Evolutionary conservation across 2,329 filamentous ascomycete species (phyloP), one percentile per base, ranked within the genome.

Genomic region (Sclerotinia borealis): DNA sequence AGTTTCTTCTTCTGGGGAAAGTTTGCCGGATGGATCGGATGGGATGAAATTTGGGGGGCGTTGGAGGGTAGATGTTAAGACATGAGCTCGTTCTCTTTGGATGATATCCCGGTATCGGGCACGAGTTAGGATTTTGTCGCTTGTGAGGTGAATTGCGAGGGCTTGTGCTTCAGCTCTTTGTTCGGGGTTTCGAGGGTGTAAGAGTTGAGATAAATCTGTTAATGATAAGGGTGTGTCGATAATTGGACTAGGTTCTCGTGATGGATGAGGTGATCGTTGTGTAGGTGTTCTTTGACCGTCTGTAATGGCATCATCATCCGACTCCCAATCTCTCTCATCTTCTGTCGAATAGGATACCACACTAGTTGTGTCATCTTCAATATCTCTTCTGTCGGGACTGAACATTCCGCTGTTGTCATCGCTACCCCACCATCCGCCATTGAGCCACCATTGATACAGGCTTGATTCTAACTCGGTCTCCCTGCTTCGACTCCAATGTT

Each of bases 391-490:
- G 9, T 75, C 71, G 0, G 87, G 87, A 37, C 80, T 75, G 74
- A 93, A 98, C 66, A 93, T 89, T 34, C 90, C 90, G 71, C 91
- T 96, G 6, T 81, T 81, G 73, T 98, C 93, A 37, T 87, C 81
- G 19, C 88, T 87, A 1, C 93, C 93, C 87, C 92, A 97, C 78
- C 90, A 90, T 9, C 91, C 92, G 25, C 91, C 92, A 61, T 82
- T 80, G 59, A 89, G 86, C 90, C 92, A 98, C 85, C 93, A 95
- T 36, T 81, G 80, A 74, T 97, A 98, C 1, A 97, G 78, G 64
- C 86, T 87, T 2, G 83, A 81, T 67, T 93, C 89, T 2, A 97
- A 79, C 45, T 85, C 83, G 34, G 83, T 82, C 69, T 95, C 90
- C 47, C 86, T 78, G 8, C 79, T 68, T 19, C 78, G 73, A 54